Base-by-base conservation (phyloP, 2,329 filamentous ascomycete species). In the Ceratocystis diversiconidia region DNA sequence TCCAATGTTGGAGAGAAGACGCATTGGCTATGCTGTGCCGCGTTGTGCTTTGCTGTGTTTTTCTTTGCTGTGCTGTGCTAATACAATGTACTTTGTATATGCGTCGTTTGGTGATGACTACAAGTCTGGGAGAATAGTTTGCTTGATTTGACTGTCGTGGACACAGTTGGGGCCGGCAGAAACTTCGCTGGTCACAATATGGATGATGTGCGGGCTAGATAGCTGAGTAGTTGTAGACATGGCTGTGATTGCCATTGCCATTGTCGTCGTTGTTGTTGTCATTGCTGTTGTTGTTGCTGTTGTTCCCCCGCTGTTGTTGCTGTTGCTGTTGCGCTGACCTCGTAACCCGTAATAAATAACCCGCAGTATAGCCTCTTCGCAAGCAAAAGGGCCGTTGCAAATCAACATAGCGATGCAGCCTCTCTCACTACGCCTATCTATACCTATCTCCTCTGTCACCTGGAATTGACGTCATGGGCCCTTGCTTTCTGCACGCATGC, bases 401-500 rank as follows among this genome's bases (percentile, higher is more conserved):
- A 28, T 5, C 52, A n/a, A 17, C 4, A 32, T 12, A 28, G 52
- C 52, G 5, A 19, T 55, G 50, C 22, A 32, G 22, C 52, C 17
- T 22, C 6, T n/a, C 22, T 6, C 10, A 22, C 46, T 50, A 7
- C 22, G 46, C n/a, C 46, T 22, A 7, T 50, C 46, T n/a, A n/a
- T 50, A n/a, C n/a, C 46, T 22, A 30, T 17, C 4, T 28, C 30
- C 22, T 10, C 25, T 30, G 7, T 30, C 12, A 17, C 28, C 52
- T 30, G 52, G 52, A 19, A 28, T 28, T 30, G 52, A 57, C 25
- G 52, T 57, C 52, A 57, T 57, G 22, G 52, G 52, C 19, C 52
- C 52, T 57, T 57, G 52, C 52, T 57, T 57, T 57, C 22, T n/a
- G 52, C 25, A 57, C n/a, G 25, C 25, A 28, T 57, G 52, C 52